Evolutionary conservation across 139 green algal species (phyloP).

Genomic region (Deuterostichococcus epilithicus): DNA sequence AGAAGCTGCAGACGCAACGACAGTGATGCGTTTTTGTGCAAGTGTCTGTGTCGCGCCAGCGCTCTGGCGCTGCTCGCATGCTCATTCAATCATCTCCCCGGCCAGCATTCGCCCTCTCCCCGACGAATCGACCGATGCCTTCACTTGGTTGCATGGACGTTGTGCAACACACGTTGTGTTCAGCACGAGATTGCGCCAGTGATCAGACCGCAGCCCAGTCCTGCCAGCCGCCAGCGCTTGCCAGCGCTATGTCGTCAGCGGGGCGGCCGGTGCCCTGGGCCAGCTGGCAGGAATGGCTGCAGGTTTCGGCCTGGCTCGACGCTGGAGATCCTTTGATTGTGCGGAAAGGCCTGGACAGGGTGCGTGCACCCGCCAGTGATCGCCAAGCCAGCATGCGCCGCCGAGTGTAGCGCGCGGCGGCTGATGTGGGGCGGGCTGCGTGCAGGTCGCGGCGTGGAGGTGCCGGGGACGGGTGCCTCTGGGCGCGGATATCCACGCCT

Average conservation of each 20-base stretch:
- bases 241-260: slow-evolving; percentile 8
- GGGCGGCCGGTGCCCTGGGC: slow-evolving; percentile 62
- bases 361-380: background rate
- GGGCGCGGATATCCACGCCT: slow-evolving; percentile 58
- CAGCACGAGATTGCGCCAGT: no score
- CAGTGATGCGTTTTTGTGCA: no score
- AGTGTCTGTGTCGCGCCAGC: no score
- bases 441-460: slow-evolving; percentile 59
- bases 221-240: no score
- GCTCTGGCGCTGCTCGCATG: no score
- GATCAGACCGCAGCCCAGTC: no score
- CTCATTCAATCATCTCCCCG: no score
- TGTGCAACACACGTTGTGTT: no score
- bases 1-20: no score
- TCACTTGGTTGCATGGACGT: no score
- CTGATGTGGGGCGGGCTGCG: background rate
- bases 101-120: no score
- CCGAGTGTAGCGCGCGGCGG: background rate
- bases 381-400: background rate
- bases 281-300: slow-evolving; percentile 69
- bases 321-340: slow-evolving; percentile 2
- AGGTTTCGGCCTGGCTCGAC: slow-evolving; percentile 38
- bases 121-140: no score
- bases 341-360: slow-evolving; percentile 15
- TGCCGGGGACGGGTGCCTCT: slow-evolving; percentile 57